Conservation (phyloP, 495 filamentous ascomycete species). For the Talaromyces wortmannii region DNA sequence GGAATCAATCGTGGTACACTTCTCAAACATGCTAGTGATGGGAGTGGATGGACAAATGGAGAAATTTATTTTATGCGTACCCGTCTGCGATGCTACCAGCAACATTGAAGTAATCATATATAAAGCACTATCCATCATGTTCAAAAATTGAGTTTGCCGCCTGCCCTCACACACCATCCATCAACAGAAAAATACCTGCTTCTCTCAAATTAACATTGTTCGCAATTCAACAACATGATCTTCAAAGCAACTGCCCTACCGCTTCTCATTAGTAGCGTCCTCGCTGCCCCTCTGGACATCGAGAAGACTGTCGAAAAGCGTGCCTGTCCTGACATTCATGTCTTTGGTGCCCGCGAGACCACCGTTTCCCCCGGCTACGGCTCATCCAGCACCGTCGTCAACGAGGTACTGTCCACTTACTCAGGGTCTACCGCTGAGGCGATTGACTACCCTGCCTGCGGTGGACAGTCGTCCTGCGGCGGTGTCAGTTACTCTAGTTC, state of each 20-base stretch:
- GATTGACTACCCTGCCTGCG: conserved; percentile 56
- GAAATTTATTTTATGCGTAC: too few species aligned
- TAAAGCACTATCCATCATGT: neutral
- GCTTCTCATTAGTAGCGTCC: neutral
- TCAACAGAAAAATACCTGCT: neutral
- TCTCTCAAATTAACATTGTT: neutral
- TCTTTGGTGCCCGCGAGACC: conserved; percentile 62
- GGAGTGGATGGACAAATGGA: too few species aligned
- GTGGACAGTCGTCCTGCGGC: conserved; percentile 43
- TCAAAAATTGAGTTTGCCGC: neutral
- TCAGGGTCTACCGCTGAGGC: conserved; percentile 45
- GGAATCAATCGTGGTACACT: too few species aligned
- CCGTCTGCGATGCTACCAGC: too few species aligned
- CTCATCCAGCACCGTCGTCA: conserved; percentile 40
- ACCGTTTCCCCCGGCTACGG: conserved; percentile 50
- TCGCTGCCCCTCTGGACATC: neutral
- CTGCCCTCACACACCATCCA: neutral
- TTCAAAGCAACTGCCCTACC: neutral
- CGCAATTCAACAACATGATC: neutral
- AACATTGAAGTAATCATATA: neutral
- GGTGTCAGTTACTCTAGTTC: conserved; percentile 46
- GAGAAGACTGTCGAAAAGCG: conserved; percentile 11
- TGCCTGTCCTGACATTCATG: conserved; percentile 45
- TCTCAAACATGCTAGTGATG: too few species aligned
- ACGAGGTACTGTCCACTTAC: conserved; percentile 39